These are phyloP conservation scores for Balamuthia mandrillaris DNA, from an alignment of 208 protist genomes.

Conservation along the genomic window DNA sequence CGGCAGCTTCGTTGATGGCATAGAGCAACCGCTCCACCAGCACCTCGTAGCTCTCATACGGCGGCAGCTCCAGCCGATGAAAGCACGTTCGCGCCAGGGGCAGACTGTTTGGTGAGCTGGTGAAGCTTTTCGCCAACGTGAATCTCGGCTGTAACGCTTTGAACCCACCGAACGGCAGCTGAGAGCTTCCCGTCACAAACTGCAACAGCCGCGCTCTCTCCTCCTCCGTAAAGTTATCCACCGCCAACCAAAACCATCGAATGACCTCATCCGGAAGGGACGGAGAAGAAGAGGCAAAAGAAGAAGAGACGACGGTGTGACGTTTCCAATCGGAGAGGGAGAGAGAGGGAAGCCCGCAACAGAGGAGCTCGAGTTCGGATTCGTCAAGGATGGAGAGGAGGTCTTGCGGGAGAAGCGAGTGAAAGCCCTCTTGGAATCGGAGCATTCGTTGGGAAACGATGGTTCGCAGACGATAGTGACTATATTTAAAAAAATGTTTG, in stretches of 20 bases:
- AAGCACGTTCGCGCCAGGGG: conserved; percentile 67
- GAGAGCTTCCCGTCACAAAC: conserved; percentile 66
- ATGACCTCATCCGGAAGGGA: conserved; percentile 35
- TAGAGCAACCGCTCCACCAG: conserved; percentile 50
- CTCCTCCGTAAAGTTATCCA: conserved; percentile 52
- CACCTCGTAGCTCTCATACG: conserved; percentile 47
- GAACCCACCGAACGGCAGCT: conserved; percentile 65
- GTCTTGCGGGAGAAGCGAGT: conserved; percentile 60
- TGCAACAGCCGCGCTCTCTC: conserved; percentile 57
- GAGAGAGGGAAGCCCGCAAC: conserved; percentile 62
- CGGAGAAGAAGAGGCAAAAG: conserved; percentile 12
- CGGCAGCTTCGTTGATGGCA: conserved; percentile 57
- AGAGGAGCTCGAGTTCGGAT: conserved; percentile 66
- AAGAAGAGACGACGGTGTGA: conserved; percentile 40
- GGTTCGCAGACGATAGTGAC: background rate
- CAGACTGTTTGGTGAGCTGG: background rate
- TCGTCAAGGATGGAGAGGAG: conserved; percentile 64
- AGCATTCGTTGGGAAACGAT: conserved; percentile 41
- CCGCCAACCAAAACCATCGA: conserved; percentile 58
- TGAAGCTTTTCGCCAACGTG: conserved; percentile 20
- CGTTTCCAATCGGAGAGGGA: conserved; percentile 47
- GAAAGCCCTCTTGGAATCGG: conserved; percentile 62
- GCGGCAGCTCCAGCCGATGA: conserved; percentile 64
- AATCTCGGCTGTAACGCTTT: conserved; percentile 20
- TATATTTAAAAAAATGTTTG: background rate